Evolutionary conservation across 208 protist species (phyloP), one percentile per base, ranked within the genome.

Genomic region (Wallacemonas rigidus): DNA sequence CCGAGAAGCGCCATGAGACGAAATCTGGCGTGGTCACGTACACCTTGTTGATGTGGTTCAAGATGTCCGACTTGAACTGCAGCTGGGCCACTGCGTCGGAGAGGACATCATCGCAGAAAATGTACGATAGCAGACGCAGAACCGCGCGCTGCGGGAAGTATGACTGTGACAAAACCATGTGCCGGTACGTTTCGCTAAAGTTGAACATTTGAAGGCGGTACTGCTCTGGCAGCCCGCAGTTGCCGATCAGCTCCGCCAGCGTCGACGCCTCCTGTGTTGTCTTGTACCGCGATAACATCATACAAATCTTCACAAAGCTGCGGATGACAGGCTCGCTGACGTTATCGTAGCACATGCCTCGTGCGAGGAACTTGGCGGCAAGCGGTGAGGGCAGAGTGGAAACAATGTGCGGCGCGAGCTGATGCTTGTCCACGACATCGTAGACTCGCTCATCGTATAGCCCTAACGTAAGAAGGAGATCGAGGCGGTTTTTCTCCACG

Each of bases 401-500:
- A 3, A 95, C 54, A 65, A 95, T 81, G 3, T 80, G 75, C 2
- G 76, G 73, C 2, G 77, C 75, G 36, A 95, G 75, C n/a, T 83
- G 65, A 76, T 93, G 75, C 15, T 88, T 83, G 51, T 88, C 87
- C 17, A 95, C 87, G 38, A 97, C 87, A 47, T 93, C 89, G 72
- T 97, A 97, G 12, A 97, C 89, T 3, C 92, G 90, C 74, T 97
- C 92, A 71, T 97, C 92, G 62, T 93, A 97, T 72, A 92, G 76
- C 26, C 81, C 90, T 12, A 93, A 60, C 14, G 64, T 77, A 64
- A 95, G 70, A 2, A 97, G 79, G 6, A 79, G 51, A 47, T 88
- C 83, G 35, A 93, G 67, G 26, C 75, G 77, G 62, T 84, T 81
- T 70, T 90, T 56, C 53, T 87, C 76, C 9, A 88, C 89, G 9